Evolutionary conservation across 345 rosid species (phyloP).

Genomic region (Odontarrhena argentea): DNA sequence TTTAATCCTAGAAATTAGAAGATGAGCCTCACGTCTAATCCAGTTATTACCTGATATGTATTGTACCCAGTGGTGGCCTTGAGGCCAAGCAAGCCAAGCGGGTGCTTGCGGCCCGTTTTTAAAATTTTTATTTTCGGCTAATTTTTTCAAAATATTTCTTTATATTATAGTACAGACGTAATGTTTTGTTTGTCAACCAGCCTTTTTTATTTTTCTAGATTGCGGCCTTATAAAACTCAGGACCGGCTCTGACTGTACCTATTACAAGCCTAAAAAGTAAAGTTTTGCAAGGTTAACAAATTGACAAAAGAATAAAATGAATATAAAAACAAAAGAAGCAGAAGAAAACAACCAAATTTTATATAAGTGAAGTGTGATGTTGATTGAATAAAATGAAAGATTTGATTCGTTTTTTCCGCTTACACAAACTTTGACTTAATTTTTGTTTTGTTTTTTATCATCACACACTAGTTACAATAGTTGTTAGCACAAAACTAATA

Average conservation of each 20-base stretch:
- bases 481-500: no score
- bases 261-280: not conserved
- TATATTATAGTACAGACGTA: no score
- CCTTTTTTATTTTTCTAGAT: no score
- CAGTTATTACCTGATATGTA: no score
- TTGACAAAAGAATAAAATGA: not conserved
- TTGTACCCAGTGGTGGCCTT: no score
- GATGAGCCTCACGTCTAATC: not conserved
- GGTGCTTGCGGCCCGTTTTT: no score
- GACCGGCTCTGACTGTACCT: no score
- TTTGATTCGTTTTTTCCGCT: not conserved
- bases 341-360: not conserved
- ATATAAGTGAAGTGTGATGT: not conserved
- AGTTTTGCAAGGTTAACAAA: not conserved
- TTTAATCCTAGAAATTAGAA: not conserved
- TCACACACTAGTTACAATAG: not conserved
- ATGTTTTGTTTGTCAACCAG: no score
- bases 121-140: no score
- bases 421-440: conserved; percentile 12
- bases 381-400: conserved; percentile 21
- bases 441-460: conserved; percentile 3
- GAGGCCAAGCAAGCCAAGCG: no score
- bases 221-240: no score
- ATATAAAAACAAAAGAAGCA: not conserved
- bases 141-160: no score